Evolutionary conservation across 176 grass and related monocot genomes (phyloP).

Genomic region (Lolium perenne): DNA sequence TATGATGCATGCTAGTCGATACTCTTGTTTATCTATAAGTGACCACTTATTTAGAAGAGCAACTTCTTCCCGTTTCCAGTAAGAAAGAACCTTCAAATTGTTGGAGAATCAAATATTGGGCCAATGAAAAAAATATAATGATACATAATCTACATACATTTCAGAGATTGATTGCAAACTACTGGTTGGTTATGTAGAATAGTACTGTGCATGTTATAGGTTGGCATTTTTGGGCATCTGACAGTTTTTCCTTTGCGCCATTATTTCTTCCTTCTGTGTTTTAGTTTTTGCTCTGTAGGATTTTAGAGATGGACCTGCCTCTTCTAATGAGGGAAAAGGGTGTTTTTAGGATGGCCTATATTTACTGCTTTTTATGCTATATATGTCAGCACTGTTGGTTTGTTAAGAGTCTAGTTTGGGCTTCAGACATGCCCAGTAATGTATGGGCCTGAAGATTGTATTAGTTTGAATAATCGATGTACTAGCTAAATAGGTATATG

Average conservation of each 20-base stretch:
- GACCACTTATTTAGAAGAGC: neutral
- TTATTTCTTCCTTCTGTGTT: neutral
- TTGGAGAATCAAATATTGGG: neutral
- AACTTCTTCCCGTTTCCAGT: neutral
- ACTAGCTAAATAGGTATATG: constrained; percentile 13
- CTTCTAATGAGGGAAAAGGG: constrained; percentile 1
- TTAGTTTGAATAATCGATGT: constrained; percentile 15
- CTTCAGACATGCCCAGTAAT: constrained; percentile 14
- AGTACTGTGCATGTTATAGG: neutral
- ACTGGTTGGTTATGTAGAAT: constrained; percentile 24
- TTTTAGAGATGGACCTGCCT: neutral
- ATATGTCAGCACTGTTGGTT: constrained; percentile 8
- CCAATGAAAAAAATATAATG: constrained; percentile 10
- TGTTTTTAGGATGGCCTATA: constrained; percentile 5
- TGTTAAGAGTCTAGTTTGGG: constrained; percentile 9
- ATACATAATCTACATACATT: neutral
- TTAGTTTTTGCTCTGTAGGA: constrained; percentile 14
- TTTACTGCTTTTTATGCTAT: constrained; percentile 21
- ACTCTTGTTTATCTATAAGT: constrained; percentile 26
- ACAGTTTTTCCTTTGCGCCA: neutral
- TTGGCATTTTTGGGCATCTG: neutral
- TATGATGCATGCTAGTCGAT: constrained; percentile 17
- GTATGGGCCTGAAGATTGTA: constrained; percentile 14
- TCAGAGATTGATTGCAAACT: neutral
- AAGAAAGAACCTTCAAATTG: constrained; percentile 4